Evolutionary conservation across 768 basidiomycete species (phyloP), one percentile per base, ranked within the genome.

Genomic region (Polyporus arcularius): DNA sequence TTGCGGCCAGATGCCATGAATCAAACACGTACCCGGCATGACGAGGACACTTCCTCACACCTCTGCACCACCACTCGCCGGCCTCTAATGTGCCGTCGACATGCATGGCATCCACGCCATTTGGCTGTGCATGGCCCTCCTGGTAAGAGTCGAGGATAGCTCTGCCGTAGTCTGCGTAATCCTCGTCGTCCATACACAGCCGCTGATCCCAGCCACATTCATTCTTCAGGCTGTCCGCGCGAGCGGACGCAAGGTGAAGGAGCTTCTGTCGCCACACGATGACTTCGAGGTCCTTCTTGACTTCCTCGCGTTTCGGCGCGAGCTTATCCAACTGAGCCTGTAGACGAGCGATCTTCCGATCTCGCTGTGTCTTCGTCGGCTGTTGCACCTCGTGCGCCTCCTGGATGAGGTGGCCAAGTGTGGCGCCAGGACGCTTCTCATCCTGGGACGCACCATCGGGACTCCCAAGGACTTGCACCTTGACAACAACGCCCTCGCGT

Each of bases 141-240:
- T 86, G 87, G 62, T 92, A 92, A 66, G 85, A 87, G 69, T 92
- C 87, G 67, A 91, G 66, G 28, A 87, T 88, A 15, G 81, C 82
- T 2, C 74, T 76, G 9, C 85, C 88, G 72, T 86, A 88, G 51
- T 88, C 88, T 40, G 75, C 80, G 79, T 85, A 92, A 70, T 92
- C 90, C 58, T 87, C 85, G 49, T 93, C 90, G n/a, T 88, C 88
- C 70, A 88, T 87, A 61, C 89, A 89, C 26, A 97, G 78, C 32
- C 94, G 80, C 67, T 88, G 86, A 72, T 97, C 94, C 87, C 94
- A 95, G 4, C 95, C 94, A 73, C 94, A 97, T 66, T 85, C 83
- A 16, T 84, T 82, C 35, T 11, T 35, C 15, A 85, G 70, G n/a
- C 76, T 74, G 60, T 85, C 84, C 10, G 89, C 85, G 40, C 90